These are phyloP conservation scores for Agaricus sinodeliciosus DNA, from an alignment of 768 basidiomycete species.

Conservation along the genomic window DNA sequence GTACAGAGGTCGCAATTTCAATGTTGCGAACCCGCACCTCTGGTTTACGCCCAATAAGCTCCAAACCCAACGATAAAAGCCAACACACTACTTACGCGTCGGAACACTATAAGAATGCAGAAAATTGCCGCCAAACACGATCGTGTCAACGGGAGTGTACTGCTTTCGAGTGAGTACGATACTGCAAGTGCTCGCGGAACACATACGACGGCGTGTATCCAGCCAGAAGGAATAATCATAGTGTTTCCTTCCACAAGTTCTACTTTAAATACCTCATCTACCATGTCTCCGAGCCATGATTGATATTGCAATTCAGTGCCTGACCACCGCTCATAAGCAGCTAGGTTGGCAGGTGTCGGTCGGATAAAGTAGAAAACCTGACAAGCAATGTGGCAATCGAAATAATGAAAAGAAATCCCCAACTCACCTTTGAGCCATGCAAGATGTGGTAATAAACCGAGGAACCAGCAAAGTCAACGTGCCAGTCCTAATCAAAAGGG, in stretches of 20 bases:
- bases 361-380: conserved; percentile 94
- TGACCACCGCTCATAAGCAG: conserved; percentile 91
- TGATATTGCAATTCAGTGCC: conserved; percentile 84
- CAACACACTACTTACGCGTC: conserved; percentile 53
- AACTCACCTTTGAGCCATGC: conserved; percentile 68
- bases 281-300: conserved; percentile 90
- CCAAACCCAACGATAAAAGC: conserved; percentile 2
- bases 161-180: conserved; percentile 24
- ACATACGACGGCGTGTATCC: conserved; percentile 95
- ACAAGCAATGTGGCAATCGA: conserved; percentile 1
- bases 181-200: background rate
- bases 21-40: conserved; percentile 88
- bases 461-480: conserved; percentile 95
- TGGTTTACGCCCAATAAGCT: conserved; percentile 23
- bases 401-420: background rate
- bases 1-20: conserved; percentile 88
- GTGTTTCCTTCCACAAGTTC: conserved; percentile 74
- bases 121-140: conserved; percentile 98
- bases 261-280: conserved; percentile 86
- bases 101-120: conserved; percentile 86
- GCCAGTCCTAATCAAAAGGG: conserved; percentile 72
- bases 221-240: conserved; percentile 93
- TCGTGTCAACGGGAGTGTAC: conserved; percentile 87
- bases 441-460: conserved; percentile 98
- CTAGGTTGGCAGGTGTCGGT: conserved; percentile 79